Evolutionary conservation across 2,329 filamentous ascomycete species (phyloP).

Genomic region (Colletotrichum echinochloae): DNA sequence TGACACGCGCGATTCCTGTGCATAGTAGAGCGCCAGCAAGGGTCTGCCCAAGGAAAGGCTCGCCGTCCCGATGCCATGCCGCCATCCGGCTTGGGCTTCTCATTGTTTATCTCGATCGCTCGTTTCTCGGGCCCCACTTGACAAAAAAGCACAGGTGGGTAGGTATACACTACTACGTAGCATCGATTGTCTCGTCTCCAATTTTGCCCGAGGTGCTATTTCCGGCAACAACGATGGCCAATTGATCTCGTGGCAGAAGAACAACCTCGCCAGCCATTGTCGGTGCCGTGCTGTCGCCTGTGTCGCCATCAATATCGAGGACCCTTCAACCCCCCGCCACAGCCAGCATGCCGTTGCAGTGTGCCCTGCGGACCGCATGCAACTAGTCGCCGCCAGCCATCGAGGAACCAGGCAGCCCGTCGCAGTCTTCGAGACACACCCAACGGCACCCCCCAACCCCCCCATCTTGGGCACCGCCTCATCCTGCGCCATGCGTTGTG

Average conservation of each 20-base stretch:
- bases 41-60: slow-evolving; percentile 3
- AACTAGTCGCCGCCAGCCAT: slow-evolving; percentile 7
- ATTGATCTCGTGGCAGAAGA: neutral
- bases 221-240: slow-evolving; percentile 20
- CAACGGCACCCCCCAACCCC: slow-evolving; percentile 26
- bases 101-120: neutral
- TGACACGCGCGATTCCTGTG: neutral
- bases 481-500: slow-evolving; percentile 3
- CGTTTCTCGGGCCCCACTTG: slow-evolving; percentile 2
- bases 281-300: neutral
- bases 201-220: slow-evolving; percentile 25
- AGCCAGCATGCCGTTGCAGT: slow-evolving; percentile 23
- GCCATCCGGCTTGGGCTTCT: slow-evolving; percentile 19
- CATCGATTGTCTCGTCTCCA: slow-evolving; percentile 30
- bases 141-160: too few species aligned
- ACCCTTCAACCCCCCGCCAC: slow-evolving; percentile 10
- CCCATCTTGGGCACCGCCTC: slow-evolving; percentile 31
- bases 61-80: slow-evolving; percentile 5
- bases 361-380: slow-evolving; percentile 1
- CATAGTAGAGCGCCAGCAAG: neutral
- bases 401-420: neutral
- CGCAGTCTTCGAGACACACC: slow-evolving; percentile 3
- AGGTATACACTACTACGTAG: neutral
- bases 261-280: slow-evolving; percentile 14
- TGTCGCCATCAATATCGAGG: too few species aligned